Evolutionary conservation across 2,329 filamentous ascomycete species (phyloP), one percentile per base, ranked within the genome.

Genomic region (Acrocalymma vagum): DNA sequence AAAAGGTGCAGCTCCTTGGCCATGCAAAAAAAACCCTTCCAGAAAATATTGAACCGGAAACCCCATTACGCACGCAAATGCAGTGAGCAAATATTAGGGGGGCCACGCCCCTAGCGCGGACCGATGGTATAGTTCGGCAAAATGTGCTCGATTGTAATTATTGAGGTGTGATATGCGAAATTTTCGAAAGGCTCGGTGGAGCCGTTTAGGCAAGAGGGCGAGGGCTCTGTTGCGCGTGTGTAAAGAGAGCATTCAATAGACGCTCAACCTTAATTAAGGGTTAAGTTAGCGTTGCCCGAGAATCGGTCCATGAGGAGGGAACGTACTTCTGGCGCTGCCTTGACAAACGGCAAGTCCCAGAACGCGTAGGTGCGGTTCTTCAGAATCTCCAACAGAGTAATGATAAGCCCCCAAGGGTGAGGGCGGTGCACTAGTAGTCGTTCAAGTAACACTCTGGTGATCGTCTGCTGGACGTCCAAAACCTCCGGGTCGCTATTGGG

Each of bases 371-470:
- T 89, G 38, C 88, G 86, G 67, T 95, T 96, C 78, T 95, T 95
- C 55, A 95, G 79, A 42, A 99, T 80, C 74, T 97, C 94, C 50
- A 94, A 76, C 47, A 95, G 81, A 23, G 91, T 93, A 49, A 92
- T 86, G 66, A 96, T 86, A 28, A 99, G 76, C 9, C 95, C 95
- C 93, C 93, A 97, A 13, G 95, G 93, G 67, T 97, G 93, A 36
- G 93, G 93, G 74, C 92, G 90, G 68, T 90, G 90, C 15, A 90
- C 88, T 45, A 95, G 83, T 30, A 96, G 77, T 32, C 94, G 84
- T 77, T 99, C 94, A 24, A 96, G 78, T 29, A 99, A 76, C 16
- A 96, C 85, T 30, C 93, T 84, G 36, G 90, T 90, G 43, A 99
- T 93, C 67, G 95, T 90, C 73, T 97, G 88, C 23, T 93, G 88